Percentiles rank a stretch among this genome's conserved stretches.
These are phyloP conservation scores for Cladosporium sp. DNA, from an alignment of 2,329 filamentous ascomycete species.

Conservation along the genomic window DNA sequence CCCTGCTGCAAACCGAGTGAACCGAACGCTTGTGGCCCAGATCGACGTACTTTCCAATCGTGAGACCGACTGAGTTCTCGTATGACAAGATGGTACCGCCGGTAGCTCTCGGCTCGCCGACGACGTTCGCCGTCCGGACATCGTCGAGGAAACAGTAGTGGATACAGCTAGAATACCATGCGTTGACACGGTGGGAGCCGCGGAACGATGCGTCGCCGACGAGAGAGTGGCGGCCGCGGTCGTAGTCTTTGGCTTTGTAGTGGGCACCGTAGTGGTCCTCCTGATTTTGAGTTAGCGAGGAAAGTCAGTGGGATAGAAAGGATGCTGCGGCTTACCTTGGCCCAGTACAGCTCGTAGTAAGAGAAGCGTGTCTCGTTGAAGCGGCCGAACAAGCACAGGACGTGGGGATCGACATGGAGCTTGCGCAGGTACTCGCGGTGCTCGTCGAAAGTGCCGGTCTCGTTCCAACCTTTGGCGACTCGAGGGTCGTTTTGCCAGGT, in stretches of 20 bases:
- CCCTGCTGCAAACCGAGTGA: conserved; percentile 33
- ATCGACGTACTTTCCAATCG: conserved; percentile 52
- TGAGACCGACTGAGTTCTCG: conserved; percentile 69
- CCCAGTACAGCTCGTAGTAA: conserved; percentile 81
- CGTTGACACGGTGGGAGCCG: conserved; percentile 53
- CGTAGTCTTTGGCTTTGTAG: conserved; percentile 53
- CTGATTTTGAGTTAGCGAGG: conserved; percentile 25
- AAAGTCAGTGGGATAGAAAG: conserved; percentile 33
- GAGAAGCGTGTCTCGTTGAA: conserved; percentile 70
- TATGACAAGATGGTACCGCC: conserved; percentile 69
- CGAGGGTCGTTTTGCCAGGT: conserved; percentile 81
- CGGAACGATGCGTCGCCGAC: conserved; percentile 54
- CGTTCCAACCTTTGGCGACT: conserved; percentile 75
- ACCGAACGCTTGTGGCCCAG: conserved; percentile 38
- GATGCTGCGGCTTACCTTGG: conserved; percentile 38
- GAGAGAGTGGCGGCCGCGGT: conserved; percentile 58
- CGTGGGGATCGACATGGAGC: conserved; percentile 67
- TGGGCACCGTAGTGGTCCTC: conserved; percentile 59
- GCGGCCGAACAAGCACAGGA: conserved; percentile 63
- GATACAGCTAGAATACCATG: conserved; percentile 55
- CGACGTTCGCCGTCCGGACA: conserved; percentile 50
- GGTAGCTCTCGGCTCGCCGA: conserved; percentile 69
- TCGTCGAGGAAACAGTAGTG: conserved; percentile 59
- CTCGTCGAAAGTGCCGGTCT: conserved; percentile 70
- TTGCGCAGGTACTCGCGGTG: conserved; percentile 68